phyloP scores from a whole-genome alignment of 768 basidiomycete genomes.

The Kwoniella sp. region DNA sequence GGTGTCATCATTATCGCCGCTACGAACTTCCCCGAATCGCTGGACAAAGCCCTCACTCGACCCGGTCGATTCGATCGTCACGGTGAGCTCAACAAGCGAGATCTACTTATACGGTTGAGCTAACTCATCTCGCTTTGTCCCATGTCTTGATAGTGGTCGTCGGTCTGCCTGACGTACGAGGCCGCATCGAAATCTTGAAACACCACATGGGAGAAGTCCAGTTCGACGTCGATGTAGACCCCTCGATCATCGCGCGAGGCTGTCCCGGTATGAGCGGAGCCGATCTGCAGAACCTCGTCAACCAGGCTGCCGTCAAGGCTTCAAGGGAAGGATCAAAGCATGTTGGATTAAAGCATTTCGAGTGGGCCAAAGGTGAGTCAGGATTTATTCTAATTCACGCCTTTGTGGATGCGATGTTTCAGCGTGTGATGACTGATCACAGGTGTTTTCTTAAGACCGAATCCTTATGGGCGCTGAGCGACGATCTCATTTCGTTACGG shows the following conservation, averaged over 20 bases:
- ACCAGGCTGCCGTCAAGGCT: constrained; percentile 96
- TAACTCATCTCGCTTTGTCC: neutral
- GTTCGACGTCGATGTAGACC: constrained; percentile 69
- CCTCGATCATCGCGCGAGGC: constrained; percentile 84
- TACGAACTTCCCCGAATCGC: constrained; percentile 92
- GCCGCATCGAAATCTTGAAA: constrained; percentile 83
- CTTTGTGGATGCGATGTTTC: neutral
- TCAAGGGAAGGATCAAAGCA: constrained; percentile 75
- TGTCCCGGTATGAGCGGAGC: constrained; percentile 97
- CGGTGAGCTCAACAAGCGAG: constrained; percentile 33
- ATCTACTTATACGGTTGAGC: neutral
- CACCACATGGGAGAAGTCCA: constrained; percentile 86
- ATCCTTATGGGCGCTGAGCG: constrained; percentile 97
- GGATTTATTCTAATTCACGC: neutral
- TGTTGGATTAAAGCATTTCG: constrained; percentile 80
- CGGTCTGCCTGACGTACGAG: constrained; percentile 91
- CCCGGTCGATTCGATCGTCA: constrained; percentile 95
- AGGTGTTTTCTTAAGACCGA: constrained; percentile 73
- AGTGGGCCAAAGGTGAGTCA: constrained; percentile 85
- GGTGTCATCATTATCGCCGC: constrained; percentile 90
- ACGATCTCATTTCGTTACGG: constrained; percentile 82
- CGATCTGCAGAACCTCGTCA: constrained; percentile 95
- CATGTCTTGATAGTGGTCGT: constrained; percentile 69
- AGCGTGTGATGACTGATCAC: too few species aligned
- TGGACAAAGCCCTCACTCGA: constrained; percentile 93